phyloP scores from a whole-genome alignment of 208 protist genomes.

The Trypanosoma rangeli region DNA sequence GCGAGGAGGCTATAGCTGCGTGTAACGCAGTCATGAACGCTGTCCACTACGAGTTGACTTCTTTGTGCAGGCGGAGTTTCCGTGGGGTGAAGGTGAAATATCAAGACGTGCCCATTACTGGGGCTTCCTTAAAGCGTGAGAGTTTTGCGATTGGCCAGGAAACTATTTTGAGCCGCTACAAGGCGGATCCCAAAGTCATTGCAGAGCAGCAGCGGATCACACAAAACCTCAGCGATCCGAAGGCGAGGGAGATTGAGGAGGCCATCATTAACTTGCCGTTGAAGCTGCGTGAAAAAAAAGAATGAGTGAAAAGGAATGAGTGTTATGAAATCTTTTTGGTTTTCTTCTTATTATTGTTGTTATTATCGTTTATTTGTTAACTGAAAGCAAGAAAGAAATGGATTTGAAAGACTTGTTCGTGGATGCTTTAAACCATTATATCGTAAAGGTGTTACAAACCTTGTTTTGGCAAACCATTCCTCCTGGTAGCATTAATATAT shows the following conservation, averaged over 20 bases:
- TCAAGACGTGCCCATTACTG: conserved; percentile 24
- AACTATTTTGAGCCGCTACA: conserved; percentile 24
- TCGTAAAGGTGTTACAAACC: not conserved
- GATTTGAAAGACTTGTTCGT: not conserved
- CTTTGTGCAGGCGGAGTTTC: conserved; percentile 20
- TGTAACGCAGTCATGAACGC: conserved; percentile 21
- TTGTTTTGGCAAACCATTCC: not conserved
- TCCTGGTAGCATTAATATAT: not conserved
- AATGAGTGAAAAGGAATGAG: conserved; percentile 2
- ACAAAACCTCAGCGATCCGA: conserved; percentile 19
- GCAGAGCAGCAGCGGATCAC: conserved; percentile 23
- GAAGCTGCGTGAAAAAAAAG: conserved; percentile 22
- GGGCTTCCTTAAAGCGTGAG: conserved; percentile 18
- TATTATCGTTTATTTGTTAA: conserved; percentile 8
- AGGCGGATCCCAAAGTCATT: conserved; percentile 20
- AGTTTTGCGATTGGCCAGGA: conserved; percentile 20
- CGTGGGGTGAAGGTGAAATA: conserved; percentile 28
- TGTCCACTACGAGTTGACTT: conserved; percentile 28
- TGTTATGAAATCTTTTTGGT: not conserved
- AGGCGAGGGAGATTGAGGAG: conserved; percentile 32
- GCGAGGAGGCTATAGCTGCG: conserved; percentile 8
- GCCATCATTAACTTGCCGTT: conserved; percentile 26
- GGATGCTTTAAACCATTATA: not conserved
- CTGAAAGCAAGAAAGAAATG: not conserved
- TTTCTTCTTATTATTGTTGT: conserved; percentile 1